A percentile compares a stretch with the other conserved stretches of the same genome.
Conservation (phyloP, 768 basidiomycete species). For the Phanerodontia chrysosporium region DNA sequence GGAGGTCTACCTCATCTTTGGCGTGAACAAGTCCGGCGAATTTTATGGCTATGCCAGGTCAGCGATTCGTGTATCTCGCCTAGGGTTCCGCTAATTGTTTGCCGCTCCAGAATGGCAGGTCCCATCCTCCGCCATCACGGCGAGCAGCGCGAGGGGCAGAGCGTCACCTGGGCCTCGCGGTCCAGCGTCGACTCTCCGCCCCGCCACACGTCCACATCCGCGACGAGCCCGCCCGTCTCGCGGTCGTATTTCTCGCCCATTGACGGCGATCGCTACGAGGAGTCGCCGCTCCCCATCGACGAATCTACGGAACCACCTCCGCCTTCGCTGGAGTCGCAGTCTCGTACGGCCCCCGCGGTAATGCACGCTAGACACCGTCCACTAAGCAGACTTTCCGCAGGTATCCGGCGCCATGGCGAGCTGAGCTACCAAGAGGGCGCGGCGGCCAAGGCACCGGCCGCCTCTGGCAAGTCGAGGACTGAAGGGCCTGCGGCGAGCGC, state of each 20-base stretch:
- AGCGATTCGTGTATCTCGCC: constrained; percentile 14
- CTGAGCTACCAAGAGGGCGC: constrained; percentile 11
- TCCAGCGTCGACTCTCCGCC: constrained; percentile 28
- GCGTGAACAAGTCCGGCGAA: constrained; percentile 91
- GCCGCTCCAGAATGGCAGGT: constrained; percentile 58
- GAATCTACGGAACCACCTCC: constrained; percentile 4
- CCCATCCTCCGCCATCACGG: constrained; percentile 40
- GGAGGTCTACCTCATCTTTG: constrained; percentile 86
- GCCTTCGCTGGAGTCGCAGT: constrained; percentile 11
- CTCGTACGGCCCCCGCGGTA: constrained; percentile 49
- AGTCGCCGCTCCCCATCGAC: constrained; percentile 36
- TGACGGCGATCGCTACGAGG: constrained; percentile 38
- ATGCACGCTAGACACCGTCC: constrained; percentile 35
- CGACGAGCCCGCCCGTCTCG: constrained; percentile 10
- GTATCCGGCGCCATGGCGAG: constrained; percentile 20
- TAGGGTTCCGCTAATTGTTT: neutral
- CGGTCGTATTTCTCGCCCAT: constrained; percentile 31
- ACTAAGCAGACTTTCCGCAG: constrained; percentile 25
- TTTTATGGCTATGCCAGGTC: constrained; percentile 92
- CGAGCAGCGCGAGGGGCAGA: constrained; percentile 34
- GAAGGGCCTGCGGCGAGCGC: neutral
- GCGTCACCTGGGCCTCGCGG: constrained; percentile 56
- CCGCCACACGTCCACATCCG: constrained; percentile 20
- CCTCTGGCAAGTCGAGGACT: neutral
- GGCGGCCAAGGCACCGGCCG: neutral